Conservation (phyloP, 1,139 yeast genomes). For the Candida pseudocylindracea region DNA sequence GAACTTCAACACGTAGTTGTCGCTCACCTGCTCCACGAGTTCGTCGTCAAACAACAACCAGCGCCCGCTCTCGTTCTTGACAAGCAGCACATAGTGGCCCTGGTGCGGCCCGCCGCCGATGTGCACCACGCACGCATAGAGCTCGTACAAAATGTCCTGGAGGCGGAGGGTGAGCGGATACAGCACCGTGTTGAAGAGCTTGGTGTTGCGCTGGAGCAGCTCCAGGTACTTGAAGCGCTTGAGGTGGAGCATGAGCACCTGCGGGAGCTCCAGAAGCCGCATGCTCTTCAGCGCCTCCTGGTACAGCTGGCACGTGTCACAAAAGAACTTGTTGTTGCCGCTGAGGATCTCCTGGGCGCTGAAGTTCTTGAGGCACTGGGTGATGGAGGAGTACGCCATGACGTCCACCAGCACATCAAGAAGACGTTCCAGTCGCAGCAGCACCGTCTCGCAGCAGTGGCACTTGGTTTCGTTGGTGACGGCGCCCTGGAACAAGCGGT, state of each 20-base stretch:
- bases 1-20: constrained; percentile 61
- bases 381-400: constrained; percentile 32
- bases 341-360: constrained; percentile 71
- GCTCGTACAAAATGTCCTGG: constrained; percentile 62
- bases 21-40: constrained; percentile 76
- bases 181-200: constrained; percentile 65
- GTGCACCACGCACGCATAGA: constrained; percentile 76
- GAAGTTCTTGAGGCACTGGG: constrained; percentile 56
- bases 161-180: constrained; percentile 60
- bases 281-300: constrained; percentile 95
- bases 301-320: constrained; percentile 74
- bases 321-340: constrained; percentile 78
- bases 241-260: constrained; percentile 58
- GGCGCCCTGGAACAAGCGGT: constrained; percentile 62
- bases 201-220: constrained; percentile 44
- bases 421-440: constrained; percentile 69
- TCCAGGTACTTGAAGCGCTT: constrained; percentile 88
- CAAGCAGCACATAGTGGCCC: constrained; percentile 82
- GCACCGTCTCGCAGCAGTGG: constrained; percentile 70
- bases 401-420: constrained; percentile 75
- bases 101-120: constrained; percentile 97
- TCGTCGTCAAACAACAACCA: constrained; percentile 95
- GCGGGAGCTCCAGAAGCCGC: constrained; percentile 59
- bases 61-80: constrained; percentile 58
- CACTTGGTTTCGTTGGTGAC: constrained; percentile 81